Evolutionary conservation across 345 rosid genomes (phyloP), one percentile per base, ranked within the genome.

Genomic region (Citrus inodora): DNA sequence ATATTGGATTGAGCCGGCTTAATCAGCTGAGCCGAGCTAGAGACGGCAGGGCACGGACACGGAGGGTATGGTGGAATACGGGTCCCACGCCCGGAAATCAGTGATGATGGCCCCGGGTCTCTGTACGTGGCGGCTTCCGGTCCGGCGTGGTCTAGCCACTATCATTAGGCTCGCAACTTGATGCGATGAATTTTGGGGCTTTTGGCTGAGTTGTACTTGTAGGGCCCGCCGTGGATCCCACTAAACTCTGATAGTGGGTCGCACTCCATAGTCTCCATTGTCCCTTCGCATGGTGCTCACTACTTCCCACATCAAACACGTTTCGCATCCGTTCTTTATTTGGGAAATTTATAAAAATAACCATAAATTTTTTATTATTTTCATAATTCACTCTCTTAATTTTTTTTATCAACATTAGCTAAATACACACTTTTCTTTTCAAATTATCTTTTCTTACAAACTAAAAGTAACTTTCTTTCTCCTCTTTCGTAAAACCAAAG

Each of bases 81-180:
- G 92, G 86, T 61, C 85, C 87, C 83, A n/a, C 61, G 0, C 1
- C 35, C 10, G 25, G 64, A 66, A 32, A 32, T 60, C 67, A 60
- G 3, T 28, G 25, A 73, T 78, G 78, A 82, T 74, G 42, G n/a
- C 72, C 70, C 46, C 25, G 42, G 16, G 24, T 51, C 51, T 76
- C 83, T 73, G 92, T 81, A 77, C 77, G 76, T 79, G 86, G 91
- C 91, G 91, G 93, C 89, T 88, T 74, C 63, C 80, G 86, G 93
- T 90, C 88, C 79, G 93, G 86, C 88, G 85, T 88, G 89, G 87
- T 86, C 89, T 83, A 88, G 86, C 91, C 87, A 76, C 78, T 75
- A 88, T 88, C 84, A 87, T 90, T 85, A 74, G 77, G 87, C 88
- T 84, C 81, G 79, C 93, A 87, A 84, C 80, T 84, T 88, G 80